Conservation (phyloP, 495 filamentous ascomycete species). For the Lindgomyces ingoldianus region DNA sequence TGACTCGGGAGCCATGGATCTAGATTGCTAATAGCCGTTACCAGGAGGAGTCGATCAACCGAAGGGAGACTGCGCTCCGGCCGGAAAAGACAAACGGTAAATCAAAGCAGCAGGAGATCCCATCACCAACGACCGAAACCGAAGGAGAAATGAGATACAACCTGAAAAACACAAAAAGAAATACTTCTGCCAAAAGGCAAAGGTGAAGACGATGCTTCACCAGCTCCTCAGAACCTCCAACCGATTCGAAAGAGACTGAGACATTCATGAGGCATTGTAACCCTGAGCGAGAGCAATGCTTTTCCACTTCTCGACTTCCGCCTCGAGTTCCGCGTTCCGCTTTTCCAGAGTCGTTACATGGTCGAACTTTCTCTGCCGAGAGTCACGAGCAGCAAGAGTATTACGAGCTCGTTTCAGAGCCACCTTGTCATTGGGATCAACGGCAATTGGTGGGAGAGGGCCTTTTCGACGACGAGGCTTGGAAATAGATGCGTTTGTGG, state of each 20-base stretch:
- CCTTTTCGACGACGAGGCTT: conserved; percentile 70
- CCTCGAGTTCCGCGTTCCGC: conserved; percentile 54
- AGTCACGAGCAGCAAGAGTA: conserved; percentile 93
- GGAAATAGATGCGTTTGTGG: conserved; percentile 63
- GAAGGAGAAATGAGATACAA: neutral
- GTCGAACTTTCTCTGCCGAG: conserved; percentile 77
- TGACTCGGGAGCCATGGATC: conserved; percentile 1
- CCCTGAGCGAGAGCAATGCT: conserved; percentile 30
- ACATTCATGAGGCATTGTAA: conserved; percentile 28
- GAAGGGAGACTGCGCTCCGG: conserved; percentile 44
- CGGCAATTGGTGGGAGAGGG: conserved; percentile 74
- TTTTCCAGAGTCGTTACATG: conserved; percentile 64
- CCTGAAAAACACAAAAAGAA: conserved; percentile 29
- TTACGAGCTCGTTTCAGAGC: conserved; percentile 94
- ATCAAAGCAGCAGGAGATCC: conserved; percentile 8
- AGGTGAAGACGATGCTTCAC: conserved; percentile 25
- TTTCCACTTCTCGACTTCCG: conserved; percentile 55
- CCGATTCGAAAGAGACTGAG: conserved; percentile 10
- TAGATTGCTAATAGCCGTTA: conserved; percentile 10
- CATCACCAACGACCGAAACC: conserved; percentile 3
- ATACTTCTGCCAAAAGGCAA: conserved; percentile 9
- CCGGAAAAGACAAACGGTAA: conserved; percentile 31
- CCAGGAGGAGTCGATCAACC: conserved; percentile 42
- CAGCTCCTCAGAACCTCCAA: conserved; percentile 27
- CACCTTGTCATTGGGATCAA: conserved; percentile 69